phyloP scores from a whole-genome alignment of 1,284 basidiomycete genomes.

The Microbotryum silenes-acaulis region DNA sequence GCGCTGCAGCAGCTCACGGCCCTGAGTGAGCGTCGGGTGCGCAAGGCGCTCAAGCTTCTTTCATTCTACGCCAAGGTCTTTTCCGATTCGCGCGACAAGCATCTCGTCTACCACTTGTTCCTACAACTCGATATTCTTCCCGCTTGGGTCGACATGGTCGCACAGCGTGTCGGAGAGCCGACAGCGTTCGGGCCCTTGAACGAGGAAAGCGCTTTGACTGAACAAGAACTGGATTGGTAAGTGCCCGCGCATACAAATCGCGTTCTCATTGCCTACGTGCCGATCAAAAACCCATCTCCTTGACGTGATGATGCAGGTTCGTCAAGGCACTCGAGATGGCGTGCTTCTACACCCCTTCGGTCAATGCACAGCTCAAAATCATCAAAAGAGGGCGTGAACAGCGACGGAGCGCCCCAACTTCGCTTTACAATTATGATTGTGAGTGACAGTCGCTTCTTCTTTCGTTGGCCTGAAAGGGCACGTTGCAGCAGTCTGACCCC shows the following conservation, averaged over 20 bases:
- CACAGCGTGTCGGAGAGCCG: conserved; percentile 21
- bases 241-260: neutral
- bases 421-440: too few relatives aligned
- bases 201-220: conserved; percentile 24
- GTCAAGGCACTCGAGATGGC: conserved; percentile 20
- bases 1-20: conserved; percentile 14
- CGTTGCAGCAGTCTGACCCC: too few relatives aligned
- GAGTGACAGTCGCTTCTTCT: too few relatives aligned
- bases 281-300: neutral
- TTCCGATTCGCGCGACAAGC: conserved; percentile 23
- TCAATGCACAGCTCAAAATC: too few relatives aligned
- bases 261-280: too few relatives aligned
- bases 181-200: conserved; percentile 19
- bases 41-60: conserved; percentile 25
- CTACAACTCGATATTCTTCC: conserved; percentile 27
- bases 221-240: conserved; percentile 28
- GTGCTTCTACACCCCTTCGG: conserved; percentile 28
- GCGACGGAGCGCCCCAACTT: too few relatives aligned
- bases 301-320: conserved; percentile 6
- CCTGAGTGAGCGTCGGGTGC: conserved; percentile 20
- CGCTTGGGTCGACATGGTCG: conserved; percentile 19
- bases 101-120: conserved; percentile 28
- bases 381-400: too few relatives aligned
- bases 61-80: conserved; percentile 28
- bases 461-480: too few relatives aligned